Base-by-base conservation (phyloP, 2,329 filamentous ascomycete genomes). In the Elsinoe necatrix region DNA sequence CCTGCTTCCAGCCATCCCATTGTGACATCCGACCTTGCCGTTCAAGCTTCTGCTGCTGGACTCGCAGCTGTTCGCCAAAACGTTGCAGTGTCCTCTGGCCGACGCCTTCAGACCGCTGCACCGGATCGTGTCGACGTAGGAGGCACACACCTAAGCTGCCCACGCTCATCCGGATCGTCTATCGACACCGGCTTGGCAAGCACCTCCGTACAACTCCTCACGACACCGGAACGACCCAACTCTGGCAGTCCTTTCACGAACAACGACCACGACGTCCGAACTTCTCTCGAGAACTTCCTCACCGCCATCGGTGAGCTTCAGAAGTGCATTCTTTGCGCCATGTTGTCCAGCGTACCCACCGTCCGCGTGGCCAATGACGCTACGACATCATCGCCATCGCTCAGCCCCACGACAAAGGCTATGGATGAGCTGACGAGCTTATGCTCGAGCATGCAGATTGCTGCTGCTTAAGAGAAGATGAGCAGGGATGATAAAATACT, bases 231-330 rank as follows among this genome's bases (percentile, higher is more conserved):
- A 12, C 41, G 41, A 27, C 41, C 20, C 31, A 14, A n/a, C 4
- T n/a, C 29, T 25, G 48, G 18, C 20, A n/a, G n/a, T n/a, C 39
- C 31, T n/a, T 29, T 23, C 20, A 29, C 29, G 14, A 29, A 52
- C 48, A 31, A 37, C 29, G 7, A 16, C 29, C 45, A 50, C 45
- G 31, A 39, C 34, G 18, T 34, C 14, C 29, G 31, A 35, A n/a
- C 25, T n/a, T 37, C 48, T 18, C 48, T 52, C n/a, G 48, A 52
- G 48, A 39, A 29, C n/a, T 52, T 21, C 31, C 48, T 52, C 48
- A 52, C 16, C 25, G 16, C 25, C 3, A 21, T 52, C 20, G 48
- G 48, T 16, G 48, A 52, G 48, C 37, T 39, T n/a, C 48, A 39
- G 14, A 20, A 18, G 16, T 52, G 48, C 20, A 29, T 52, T 27